Evolutionary conservation across 192 early-diverging fungal genomes (phyloP), one percentile per base, ranked within the genome.

Genomic region (Coemansia sp.): DNA sequence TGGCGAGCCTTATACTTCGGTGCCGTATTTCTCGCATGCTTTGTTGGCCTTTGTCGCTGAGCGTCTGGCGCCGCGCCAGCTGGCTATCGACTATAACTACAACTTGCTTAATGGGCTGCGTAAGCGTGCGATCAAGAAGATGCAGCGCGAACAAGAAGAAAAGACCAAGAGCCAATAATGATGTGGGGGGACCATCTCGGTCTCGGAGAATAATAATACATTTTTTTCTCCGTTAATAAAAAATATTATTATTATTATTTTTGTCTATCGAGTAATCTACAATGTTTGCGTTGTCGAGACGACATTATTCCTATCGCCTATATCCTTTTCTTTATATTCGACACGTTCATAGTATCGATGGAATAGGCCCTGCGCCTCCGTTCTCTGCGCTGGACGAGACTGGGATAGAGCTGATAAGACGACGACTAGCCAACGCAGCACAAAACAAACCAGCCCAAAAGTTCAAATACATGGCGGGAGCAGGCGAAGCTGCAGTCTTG

Each of bases 1-100:
- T 14, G 85, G 88, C 26, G 78, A 87, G 59, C 88, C 88, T 30
- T 90, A 63, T 50, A 77, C 77, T 42, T 78, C 75, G 57, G 68
- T 80, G 33, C 82, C 82, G 60, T 80, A 53, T 40, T 67, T 77
- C 26, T 70, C 77, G 39, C 82, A 84, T 44, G 82, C 74, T 38
- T 62, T 84, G 32, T 58, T 80, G 71, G 77, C 72, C 13, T 80
- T 79, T 70, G 69, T 68, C 8, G 49, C 64, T 4, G 74, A 77
- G 78, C 64, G 67, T 14, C 6, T 84, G 47, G 76, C 55, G 19
- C 73, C 76, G 21, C 78, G 70, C 67, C 76, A 84, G 73, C 19
- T 67, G 16, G 70, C 70, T 16, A 50, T 78, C 43, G 74, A 71
- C 73, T 72, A 78, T 53, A 84, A 84, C 70, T 70, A 67, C 65